These are phyloP conservation scores for Lunasporangiospora selenospora DNA, from an alignment of 192 early-diverging fungal species.

Conservation along the genomic window DNA sequence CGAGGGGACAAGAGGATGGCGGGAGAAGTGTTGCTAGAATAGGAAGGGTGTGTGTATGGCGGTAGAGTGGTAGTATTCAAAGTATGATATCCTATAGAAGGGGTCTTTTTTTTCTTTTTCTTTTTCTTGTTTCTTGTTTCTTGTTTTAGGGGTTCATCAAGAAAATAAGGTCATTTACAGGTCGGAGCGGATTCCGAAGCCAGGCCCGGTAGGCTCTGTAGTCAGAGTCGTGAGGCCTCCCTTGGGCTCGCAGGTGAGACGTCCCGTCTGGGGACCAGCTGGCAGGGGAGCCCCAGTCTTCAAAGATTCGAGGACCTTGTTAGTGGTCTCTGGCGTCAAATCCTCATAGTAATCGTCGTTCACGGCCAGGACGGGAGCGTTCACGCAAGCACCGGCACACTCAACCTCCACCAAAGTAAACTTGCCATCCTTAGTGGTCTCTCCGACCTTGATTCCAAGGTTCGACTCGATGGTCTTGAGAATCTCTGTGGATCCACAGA, in stretches of 20 bases:
- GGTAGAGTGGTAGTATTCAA: too few species aligned
- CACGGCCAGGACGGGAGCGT: conserved; percentile 96
- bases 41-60: too few species aligned
- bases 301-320: conserved; percentile 86
- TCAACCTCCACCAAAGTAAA: conserved; percentile 99
- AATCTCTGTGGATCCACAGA: conserved; percentile 93
- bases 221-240: conserved; percentile 84
- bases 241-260: conserved; percentile 89
- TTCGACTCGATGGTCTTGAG: conserved; percentile 86
- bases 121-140: too few species aligned
- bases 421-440: conserved; percentile 92
- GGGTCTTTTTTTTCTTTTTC: too few species aligned
- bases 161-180: conserved; percentile 60
- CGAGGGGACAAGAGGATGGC: too few species aligned
- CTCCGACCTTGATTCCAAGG: conserved; percentile 91
- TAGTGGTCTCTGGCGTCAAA: conserved; percentile 89
- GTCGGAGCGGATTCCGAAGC: conserved; percentile 83
- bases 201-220: conserved; percentile 89
- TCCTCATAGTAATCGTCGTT: conserved; percentile 99
- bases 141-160: too few species aligned
- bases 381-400: conserved; percentile 98
- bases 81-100: too few species aligned
- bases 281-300: conserved; percentile 81
- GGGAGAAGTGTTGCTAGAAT: too few species aligned
- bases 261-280: conserved; percentile 85